Evolutionary conservation across 805 yeast genomes (phyloP).

Genomic region (Spathaspora sp.): DNA sequence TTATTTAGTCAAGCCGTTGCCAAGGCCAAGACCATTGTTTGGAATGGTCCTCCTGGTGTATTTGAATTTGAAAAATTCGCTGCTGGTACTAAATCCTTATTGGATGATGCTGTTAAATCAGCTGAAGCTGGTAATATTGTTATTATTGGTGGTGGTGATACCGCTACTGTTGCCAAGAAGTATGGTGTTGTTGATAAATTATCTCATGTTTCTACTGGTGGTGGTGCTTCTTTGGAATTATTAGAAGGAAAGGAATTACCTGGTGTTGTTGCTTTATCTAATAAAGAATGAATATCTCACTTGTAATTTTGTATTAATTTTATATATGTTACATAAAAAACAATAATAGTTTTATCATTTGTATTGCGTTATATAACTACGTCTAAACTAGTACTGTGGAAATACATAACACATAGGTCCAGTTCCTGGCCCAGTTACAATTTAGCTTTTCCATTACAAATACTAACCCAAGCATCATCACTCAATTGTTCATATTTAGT

Average conservation of each 20-base stretch:
- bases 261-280: slow-evolving; percentile 91
- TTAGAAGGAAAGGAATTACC: slow-evolving; percentile 98
- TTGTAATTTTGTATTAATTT: not conserved
- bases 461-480: slow-evolving; percentile 49
- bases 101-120: slow-evolving; percentile 84
- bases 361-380: not conserved
- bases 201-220: slow-evolving; percentile 98
- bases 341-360: not conserved
- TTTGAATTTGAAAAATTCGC: slow-evolving; percentile 95
- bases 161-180: slow-evolving; percentile 99
- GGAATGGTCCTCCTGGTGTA: slow-evolving; percentile 99
- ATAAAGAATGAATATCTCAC: slow-evolving; percentile 36
- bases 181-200: slow-evolving; percentile 94
- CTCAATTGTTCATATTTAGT: slow-evolving; percentile 57
- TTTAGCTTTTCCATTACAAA: slow-evolving; percentile 36
- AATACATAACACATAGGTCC: too few species aligned
- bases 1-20: slow-evolving; percentile 80
- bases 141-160: slow-evolving; percentile 99
- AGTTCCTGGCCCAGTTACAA: too few species aligned
- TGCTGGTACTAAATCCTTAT: slow-evolving; percentile 84
- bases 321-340: not conserved
- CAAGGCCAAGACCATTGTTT: slow-evolving; percentile 94
- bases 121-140: slow-evolving; percentile 88
- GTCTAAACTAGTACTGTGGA: not conserved
- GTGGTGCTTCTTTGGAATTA: slow-evolving; percentile 98